Base-by-base conservation (phyloP, 2,329 filamentous ascomycete species). In the Aspergillus aculeatinus region DNA sequence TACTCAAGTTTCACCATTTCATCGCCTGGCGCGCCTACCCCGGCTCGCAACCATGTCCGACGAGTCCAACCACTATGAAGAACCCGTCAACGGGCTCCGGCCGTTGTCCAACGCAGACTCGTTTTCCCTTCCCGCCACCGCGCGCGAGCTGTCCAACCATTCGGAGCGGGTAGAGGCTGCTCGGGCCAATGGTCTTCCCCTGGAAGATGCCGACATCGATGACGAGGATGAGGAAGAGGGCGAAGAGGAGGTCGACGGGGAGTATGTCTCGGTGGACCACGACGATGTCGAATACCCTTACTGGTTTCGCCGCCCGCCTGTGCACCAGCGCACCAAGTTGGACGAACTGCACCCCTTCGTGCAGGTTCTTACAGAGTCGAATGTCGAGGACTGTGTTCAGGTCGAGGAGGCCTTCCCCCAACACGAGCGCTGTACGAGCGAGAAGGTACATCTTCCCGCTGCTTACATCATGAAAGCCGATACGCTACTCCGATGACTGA, bases 291-390 rank as follows among this genome's bases (percentile, higher is more conserved):
- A 78, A 59, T 75, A 69, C 59, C 72, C 76, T 50, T 77, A 75
- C 67, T 77, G 74, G 68, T 76, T 78, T 63, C 76, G 76, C 44
- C 75, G 74, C 50, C 72, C 73, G 19, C 75, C 73, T 47, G 68
- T 70, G n/a, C 72, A 73, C 51, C 70, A 73, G 25, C 74, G 69
- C 57, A 73, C 74, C 39, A 71, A 73, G 58, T 64, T 79, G 10
- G 87, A 88, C 68, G 81, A 85, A 54, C 85, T 91, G 68, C 85
- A 90, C 69, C 87, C 91, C 27, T 89, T 90, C 68, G 84, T 90
- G n/a, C 86, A 90, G 55, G 85, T 89, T 29, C 82, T 97, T 54
- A 90, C 85, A 47, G 64, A 75, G 50, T 78, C 78, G 12, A 76
- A 82, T 63, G 73, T 81, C 12, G 79, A 82, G 21, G 76, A 83